Evolutionary conservation across 768 basidiomycete genomes (phyloP).

Genomic region (Suillus decipiens): DNA sequence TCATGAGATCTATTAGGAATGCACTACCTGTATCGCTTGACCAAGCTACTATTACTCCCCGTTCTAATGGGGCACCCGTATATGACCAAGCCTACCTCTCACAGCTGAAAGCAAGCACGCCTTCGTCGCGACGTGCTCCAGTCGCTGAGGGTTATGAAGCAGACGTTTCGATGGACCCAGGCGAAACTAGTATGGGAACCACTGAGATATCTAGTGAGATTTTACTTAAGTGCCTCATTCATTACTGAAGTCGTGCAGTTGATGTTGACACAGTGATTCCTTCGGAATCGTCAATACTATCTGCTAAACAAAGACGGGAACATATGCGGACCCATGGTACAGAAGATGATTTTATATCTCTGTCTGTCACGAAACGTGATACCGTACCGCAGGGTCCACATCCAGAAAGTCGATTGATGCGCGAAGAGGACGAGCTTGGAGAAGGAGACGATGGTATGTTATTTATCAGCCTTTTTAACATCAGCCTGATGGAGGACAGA

Average conservation of each 20-base stretch:
- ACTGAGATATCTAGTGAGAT: constrained; percentile 34
- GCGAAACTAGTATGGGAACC: constrained; percentile 39
- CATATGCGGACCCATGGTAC: constrained; percentile 54
- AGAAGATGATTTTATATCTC: constrained; percentile 75
- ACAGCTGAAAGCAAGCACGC: constrained; percentile 79
- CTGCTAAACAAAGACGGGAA: constrained; percentile 77
- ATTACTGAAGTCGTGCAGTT: constrained; percentile 25
- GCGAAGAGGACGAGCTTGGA: constrained; percentile 87
- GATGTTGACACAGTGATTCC: constrained; percentile 55
- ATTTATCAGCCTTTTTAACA: background rate
- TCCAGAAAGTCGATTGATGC: constrained; percentile 77
- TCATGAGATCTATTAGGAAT: constrained; percentile 34
- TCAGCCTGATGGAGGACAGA: constrained; percentile 45
- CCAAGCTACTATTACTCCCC: constrained; percentile 52
- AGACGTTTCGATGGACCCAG: constrained; percentile 49
- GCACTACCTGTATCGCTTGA: constrained; percentile 50
- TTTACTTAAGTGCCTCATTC: background rate
- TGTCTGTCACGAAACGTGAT: constrained; percentile 61
- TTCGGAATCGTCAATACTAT: constrained; percentile 67
- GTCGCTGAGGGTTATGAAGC: constrained; percentile 46
- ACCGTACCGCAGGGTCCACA: constrained; percentile 71
- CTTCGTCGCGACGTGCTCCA: constrained; percentile 47
- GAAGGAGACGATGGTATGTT: constrained; percentile 83
- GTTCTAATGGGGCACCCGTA: constrained; percentile 50
- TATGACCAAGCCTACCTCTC: constrained; percentile 76